Evolutionary conservation across 2,329 filamentous ascomycete species (phyloP).

Genomic region (Scedosporium aurantiacum): DNA sequence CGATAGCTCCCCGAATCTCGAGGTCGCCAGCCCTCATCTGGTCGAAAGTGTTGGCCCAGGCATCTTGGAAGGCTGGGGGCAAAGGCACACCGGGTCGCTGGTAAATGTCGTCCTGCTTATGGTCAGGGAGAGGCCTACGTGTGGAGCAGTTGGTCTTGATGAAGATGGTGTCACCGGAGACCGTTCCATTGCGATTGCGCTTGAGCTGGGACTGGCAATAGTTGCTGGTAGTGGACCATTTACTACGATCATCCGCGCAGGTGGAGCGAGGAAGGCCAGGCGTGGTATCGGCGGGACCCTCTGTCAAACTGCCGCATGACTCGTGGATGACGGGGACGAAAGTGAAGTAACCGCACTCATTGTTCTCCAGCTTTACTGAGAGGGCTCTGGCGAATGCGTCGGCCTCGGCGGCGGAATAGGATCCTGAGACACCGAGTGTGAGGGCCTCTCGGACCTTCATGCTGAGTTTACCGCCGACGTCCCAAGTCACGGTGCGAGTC

Average conservation of each 20-base stretch:
- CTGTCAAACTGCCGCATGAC: conserved; percentile 9
- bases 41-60: conserved; percentile 10
- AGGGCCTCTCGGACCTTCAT: conserved; percentile 15
- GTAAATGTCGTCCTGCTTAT: conserved; percentile 12
- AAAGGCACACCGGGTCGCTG: conserved; percentile 10
- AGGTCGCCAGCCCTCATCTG: conserved; percentile 7
- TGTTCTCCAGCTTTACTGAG: conserved; percentile 1
- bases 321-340: conserved; percentile 11
- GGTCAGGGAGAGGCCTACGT: conserved; percentile 9
- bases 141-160: conserved; percentile 13
- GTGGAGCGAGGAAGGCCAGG: background rate
- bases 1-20: background rate
- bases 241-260: background rate
- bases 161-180: conserved; percentile 11
- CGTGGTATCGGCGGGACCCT: background rate
- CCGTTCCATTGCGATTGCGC: background rate
- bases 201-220: conserved; percentile 5
- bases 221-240: conserved; percentile 4
- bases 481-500: conserved; percentile 18
- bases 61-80: conserved; percentile 4
- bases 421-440: conserved; percentile 16
- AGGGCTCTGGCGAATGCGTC: conserved; percentile 3
- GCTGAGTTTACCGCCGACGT: conserved; percentile 18
- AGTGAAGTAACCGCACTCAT: conserved; percentile 13
- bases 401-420: conserved; percentile 3